These are phyloP conservation scores for Nitzschia inconspicua DNA, from an alignment of 108 stramenopile species.

Conservation along the genomic window DNA sequence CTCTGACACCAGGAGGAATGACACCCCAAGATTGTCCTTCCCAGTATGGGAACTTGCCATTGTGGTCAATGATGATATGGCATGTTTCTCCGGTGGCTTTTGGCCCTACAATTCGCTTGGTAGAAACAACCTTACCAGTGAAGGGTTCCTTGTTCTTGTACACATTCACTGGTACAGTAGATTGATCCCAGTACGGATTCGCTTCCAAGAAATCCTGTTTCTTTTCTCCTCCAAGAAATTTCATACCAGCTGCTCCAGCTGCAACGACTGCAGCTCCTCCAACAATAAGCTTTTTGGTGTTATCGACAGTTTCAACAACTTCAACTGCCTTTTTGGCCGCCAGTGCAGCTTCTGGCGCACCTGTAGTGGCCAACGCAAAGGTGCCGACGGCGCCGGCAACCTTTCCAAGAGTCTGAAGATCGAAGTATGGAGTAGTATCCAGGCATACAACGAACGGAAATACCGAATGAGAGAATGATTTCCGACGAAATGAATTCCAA, in stretches of 20 bases:
- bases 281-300: conserved; percentile 60
- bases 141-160: conserved; percentile 97
- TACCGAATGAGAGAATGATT: no score
- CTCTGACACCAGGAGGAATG: conserved; percentile 87
- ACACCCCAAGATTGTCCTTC: conserved; percentile 98
- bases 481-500: background rate
- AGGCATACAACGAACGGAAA: background rate
- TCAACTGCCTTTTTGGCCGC: conserved; percentile 60
- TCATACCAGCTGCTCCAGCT: conserved; percentile 54
- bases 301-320: conserved; percentile 61
- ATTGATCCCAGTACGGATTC: conserved; percentile 91
- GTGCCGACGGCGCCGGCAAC: conserved; percentile 67
- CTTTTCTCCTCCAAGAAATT: conserved; percentile 26
- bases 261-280: conserved; percentile 64
- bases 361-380: conserved; percentile 62
- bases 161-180: conserved; percentile 86
- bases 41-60: conserved; percentile 96
- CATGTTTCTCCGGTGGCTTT: conserved; percentile 97
- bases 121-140: conserved; percentile 93
- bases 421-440: background rate
- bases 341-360: conserved; percentile 55
- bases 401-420: conserved; percentile 45
- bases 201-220: conserved; percentile 97
- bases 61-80: conserved; percentile 98
- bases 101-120: conserved; percentile 96